A percentile compares a stretch with the other conserved stretches of the same genome.
Evolutionary conservation across 73 alveolate genomes (phyloP).

Genomic region (Breviolum minutum): DNA sequence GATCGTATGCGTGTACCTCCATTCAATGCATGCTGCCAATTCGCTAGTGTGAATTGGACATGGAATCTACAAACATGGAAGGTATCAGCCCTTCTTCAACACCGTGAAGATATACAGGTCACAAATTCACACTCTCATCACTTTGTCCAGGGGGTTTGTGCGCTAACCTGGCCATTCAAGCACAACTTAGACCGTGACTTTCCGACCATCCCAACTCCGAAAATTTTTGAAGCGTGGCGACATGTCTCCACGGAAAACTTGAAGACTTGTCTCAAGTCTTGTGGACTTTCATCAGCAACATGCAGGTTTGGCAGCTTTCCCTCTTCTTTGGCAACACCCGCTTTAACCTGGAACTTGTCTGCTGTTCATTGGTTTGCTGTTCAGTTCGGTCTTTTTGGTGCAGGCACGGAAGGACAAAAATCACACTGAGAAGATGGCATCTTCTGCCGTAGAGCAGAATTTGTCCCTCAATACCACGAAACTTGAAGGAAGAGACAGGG

Average conservation of each 20-base stretch:
- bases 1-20: conserved; percentile 75
- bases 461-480: conserved; percentile 44
- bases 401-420: background rate
- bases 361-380: no score
- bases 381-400: no score
- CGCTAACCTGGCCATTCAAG: conserved; percentile 69
- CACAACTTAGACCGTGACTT: no score
- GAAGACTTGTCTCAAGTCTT: no score
- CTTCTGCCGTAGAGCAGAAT: conserved; percentile 67
- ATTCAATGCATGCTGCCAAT: background rate
- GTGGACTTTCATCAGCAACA: background rate
- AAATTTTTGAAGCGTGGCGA: no score
- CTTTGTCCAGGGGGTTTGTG: conserved; percentile 55
- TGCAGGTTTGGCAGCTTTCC: conserved; percentile 43
- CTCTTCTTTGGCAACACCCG: conserved; percentile 67
- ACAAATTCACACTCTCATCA: conserved; percentile 84
- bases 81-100: background rate
- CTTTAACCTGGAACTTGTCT: background rate
- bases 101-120: background rate
- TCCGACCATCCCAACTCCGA: no score
- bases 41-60: background rate
- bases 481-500: no score
- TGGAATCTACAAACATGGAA: background rate
- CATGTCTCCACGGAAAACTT: no score
- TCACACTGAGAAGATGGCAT: conserved; percentile 2